A percentile compares a stretch with the other conserved stretches of the same genome.
phyloP scores from a whole-genome alignment of 1,284 basidiomycete genomes.

The Sporisorium sorghi region DNA sequence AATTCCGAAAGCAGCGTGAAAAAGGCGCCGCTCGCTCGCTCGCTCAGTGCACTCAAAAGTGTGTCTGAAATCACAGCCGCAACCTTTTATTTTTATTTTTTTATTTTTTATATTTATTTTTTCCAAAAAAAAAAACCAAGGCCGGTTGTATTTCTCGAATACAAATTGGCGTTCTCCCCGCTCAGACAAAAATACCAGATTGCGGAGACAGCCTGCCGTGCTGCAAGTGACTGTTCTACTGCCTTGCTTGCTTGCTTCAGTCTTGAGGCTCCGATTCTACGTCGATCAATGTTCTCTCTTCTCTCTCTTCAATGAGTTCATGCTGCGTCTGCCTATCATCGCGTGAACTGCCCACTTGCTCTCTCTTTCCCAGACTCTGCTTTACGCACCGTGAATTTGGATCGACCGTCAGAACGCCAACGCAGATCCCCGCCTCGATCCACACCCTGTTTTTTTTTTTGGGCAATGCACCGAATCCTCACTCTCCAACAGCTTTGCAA shows the following conservation, averaged over 20 bases:
- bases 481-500: too few relatives aligned
- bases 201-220: too few relatives aligned
- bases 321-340: background rate
- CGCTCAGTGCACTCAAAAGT: too few relatives aligned
- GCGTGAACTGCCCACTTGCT: constrained; percentile 9
- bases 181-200: background rate
- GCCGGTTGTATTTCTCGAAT: constrained; percentile 3
- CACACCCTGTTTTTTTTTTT: constrained; percentile 1
- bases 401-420: constrained; percentile 1
- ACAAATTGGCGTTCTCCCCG: background rate
- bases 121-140: too few relatives aligned
- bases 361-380: constrained; percentile 6
- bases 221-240: too few relatives aligned
- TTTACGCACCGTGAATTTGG: background rate
- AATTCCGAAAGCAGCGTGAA: constrained; percentile 45
- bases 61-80: constrained; percentile 19
- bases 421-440: constrained; percentile 1
- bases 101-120: background rate
- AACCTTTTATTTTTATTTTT: background rate
- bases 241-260: background rate
- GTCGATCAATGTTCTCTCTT: constrained; percentile 13
- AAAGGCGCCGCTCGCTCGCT: constrained; percentile 17
- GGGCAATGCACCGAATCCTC: too few relatives aligned
- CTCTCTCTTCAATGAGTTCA: background rate
- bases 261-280: constrained; percentile 2